Percentiles rank a stretch among this genome's conserved stretches.
Evolutionary conservation across 495 filamentous ascomycete genomes (phyloP).

Genomic region (Penicillium simplicissimum): DNA sequence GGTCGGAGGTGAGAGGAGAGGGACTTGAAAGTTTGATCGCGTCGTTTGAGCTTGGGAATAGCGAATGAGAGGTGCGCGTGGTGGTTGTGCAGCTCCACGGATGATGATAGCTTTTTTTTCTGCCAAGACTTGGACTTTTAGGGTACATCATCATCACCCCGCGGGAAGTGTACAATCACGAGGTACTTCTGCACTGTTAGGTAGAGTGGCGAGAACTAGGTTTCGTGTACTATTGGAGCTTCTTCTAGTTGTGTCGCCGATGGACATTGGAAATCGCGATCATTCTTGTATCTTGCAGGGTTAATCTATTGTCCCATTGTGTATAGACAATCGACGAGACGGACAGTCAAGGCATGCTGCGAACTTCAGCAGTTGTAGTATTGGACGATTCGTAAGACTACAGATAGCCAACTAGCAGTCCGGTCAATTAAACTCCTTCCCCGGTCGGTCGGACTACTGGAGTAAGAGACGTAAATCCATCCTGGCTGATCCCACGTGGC

Average conservation of each 20-base stretch:
- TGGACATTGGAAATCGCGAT: neutral
- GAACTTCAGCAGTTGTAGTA: neutral
- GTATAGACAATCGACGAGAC: neutral
- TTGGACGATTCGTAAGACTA: neutral
- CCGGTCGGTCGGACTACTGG: neutral
- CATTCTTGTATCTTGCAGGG: too few species aligned
- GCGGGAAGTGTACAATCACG: neutral
- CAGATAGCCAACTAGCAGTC: neutral
- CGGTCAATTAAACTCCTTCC: neutral
- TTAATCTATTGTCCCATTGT: neutral
- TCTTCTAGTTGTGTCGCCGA: neutral
- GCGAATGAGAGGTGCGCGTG: neutral
- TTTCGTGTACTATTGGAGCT: neutral
- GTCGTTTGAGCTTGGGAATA: neutral
- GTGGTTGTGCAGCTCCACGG: neutral
- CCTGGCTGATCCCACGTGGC: slow-evolving; percentile 28
- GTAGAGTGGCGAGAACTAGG: neutral
- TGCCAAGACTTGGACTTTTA: slow-evolving; percentile 6
- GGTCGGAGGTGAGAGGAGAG: neutral
- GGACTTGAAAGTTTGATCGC: neutral
- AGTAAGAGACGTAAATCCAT: slow-evolving; percentile 2
- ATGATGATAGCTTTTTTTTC: slow-evolving; percentile 1
- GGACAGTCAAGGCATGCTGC: neutral
- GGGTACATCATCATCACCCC: neutral
- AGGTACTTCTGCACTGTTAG: neutral